Evolutionary conservation across 1,284 basidiomycete species (phyloP).

Genomic region (Leccinum pallidistipes): DNA sequence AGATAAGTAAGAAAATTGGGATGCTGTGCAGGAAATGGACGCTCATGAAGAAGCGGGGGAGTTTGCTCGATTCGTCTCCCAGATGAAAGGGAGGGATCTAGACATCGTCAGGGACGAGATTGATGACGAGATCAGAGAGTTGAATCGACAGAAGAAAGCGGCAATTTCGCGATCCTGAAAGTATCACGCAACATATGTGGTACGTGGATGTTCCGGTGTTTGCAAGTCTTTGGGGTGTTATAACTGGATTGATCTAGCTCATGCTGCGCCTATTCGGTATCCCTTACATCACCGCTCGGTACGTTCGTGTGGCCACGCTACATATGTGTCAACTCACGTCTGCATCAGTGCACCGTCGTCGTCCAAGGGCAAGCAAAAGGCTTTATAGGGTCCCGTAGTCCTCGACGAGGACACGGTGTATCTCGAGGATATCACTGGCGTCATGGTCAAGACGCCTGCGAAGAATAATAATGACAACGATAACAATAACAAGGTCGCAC

Average conservation of each 20-base stretch:
- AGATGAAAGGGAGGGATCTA: slow-evolving; percentile 83
- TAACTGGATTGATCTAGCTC: slow-evolving; percentile 43
- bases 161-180: slow-evolving; percentile 92
- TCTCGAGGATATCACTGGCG: no score
- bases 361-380: no score
- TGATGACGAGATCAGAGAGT: slow-evolving; percentile 83
- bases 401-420: no score
- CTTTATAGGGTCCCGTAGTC: no score
- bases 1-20: slow-evolving; percentile 49
- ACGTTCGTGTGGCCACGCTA: no score
- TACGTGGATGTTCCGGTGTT: slow-evolving; percentile 32
- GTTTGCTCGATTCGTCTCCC: slow-evolving; percentile 88
- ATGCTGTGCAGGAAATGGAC: slow-evolving; percentile 81
- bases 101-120: slow-evolving; percentile 85
- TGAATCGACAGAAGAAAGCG: slow-evolving; percentile 84
- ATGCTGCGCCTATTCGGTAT: slow-evolving; percentile 95
- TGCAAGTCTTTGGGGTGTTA: background rate
- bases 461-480: no score
- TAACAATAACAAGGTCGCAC: background rate
- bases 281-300: slow-evolving; percentile 88
- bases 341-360: no score
- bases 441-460: no score
- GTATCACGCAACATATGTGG: slow-evolving; percentile 96
- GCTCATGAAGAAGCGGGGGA: slow-evolving; percentile 84
- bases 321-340: no score